A percentile compares a stretch with the other conserved stretches of the same genome.
These are phyloP conservation scores for Pleomassaria siparia DNA, from an alignment of 2,329 filamentous ascomycete species.

Conservation along the genomic window DNA sequence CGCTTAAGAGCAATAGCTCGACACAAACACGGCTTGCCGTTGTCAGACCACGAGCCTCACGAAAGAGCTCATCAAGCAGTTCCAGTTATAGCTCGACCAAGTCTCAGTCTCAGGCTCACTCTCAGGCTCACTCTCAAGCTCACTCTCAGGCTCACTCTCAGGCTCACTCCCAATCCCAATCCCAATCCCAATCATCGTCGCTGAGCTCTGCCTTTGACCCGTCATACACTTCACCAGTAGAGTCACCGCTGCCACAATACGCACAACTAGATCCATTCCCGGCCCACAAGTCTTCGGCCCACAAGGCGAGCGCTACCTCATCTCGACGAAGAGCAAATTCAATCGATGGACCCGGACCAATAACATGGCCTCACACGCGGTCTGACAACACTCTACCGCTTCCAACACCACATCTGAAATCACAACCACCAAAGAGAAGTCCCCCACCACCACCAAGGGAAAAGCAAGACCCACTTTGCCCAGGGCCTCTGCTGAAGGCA, in stretches of 20 bases:
- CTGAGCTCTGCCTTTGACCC: conserved; percentile 23
- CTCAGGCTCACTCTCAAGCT: too few species aligned
- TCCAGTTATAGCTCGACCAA: conserved; percentile 21
- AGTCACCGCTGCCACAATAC: conserved; percentile 28
- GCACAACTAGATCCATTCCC: conserved; percentile 24
- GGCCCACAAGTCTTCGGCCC: conserved; percentile 4
- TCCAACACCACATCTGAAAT: conserved; percentile 6
- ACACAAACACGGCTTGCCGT: conserved; percentile 40
- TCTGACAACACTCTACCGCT: conserved; percentile 13
- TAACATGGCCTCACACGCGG: conserved; percentile 25
- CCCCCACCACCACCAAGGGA: conserved; percentile 5
- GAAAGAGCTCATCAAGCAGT: conserved; percentile 26
- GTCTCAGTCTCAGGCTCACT: too few species aligned
- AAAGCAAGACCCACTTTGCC: conserved; percentile 8
- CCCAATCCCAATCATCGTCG: conserved; percentile 19
- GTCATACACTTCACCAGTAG: conserved; percentile 25
- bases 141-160: too few species aligned
- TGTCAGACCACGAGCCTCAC: conserved; percentile 34
- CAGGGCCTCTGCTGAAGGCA: conserved; percentile 13
- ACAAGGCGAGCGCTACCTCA: conserved; percentile 3
- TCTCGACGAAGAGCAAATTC: conserved; percentile 23
- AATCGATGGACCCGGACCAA: conserved; percentile 22
- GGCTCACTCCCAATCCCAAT: too few species aligned
- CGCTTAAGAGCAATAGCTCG: conserved; percentile 32
- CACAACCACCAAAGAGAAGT: background rate